These are phyloP conservation scores for Scheffersomyces amazonensis DNA, from an alignment of 805 yeast species.

Conservation along the genomic window DNA sequence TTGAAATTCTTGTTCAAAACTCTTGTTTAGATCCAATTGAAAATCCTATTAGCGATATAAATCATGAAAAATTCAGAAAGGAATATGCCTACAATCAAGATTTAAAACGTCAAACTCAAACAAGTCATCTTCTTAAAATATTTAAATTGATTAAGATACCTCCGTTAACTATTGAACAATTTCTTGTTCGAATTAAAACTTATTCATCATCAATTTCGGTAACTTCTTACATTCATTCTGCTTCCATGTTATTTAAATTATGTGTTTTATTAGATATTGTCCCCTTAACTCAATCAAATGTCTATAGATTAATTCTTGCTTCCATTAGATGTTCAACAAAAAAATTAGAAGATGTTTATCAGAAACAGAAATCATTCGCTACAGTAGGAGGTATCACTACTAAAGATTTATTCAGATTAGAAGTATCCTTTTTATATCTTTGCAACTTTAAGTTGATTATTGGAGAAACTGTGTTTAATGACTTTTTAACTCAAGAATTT, in stretches of 20 bases:
- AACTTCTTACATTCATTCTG: constrained; percentile 37
- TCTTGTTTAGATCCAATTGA: constrained; percentile 9
- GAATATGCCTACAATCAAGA: constrained; percentile 16
- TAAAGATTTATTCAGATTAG: constrained; percentile 35
- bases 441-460: constrained; percentile 35
- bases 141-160: constrained; percentile 37
- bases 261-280: constrained; percentile 30
- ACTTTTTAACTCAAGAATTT: constrained; percentile 27
- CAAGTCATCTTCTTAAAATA: constrained; percentile 23
- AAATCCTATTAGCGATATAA: constrained; percentile 14
- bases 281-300: constrained; percentile 29
- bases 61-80: constrained; percentile 15
- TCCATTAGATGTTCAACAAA: constrained; percentile 42
- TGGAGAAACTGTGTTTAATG: constrained; percentile 32
- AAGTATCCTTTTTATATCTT: constrained; percentile 38
- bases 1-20: constrained; percentile 8
- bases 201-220: constrained; percentile 40
- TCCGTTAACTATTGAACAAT: constrained; percentile 30
- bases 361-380: constrained; percentile 38
- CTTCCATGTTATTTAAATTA: constrained; percentile 34
- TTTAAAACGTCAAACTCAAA: constrained; percentile 18
- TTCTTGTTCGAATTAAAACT: constrained; percentile 33
- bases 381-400: constrained; percentile 41
- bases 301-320: constrained; percentile 37
- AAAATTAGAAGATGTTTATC: constrained; percentile 39